Conservation (phyloP, 1,284 basidiomycete genomes). For the Naganishia sp. region DNA sequence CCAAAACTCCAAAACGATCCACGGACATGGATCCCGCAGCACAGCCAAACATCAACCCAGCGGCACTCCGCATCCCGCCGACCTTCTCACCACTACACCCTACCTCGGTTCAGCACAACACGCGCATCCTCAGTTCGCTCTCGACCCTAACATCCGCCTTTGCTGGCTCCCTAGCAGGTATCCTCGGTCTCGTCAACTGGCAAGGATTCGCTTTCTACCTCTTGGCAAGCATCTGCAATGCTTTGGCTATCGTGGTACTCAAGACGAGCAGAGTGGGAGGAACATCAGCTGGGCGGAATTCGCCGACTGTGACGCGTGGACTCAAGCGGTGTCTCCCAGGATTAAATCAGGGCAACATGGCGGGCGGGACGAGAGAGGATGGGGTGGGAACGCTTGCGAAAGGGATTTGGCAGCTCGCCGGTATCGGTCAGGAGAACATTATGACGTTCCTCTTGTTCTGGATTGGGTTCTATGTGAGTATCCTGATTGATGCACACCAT, state of each 20-base stretch:
- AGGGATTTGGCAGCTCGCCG: constrained; percentile 61
- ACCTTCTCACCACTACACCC: constrained; percentile 57
- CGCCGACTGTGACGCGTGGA: neutral
- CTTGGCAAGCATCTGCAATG: constrained; percentile 64
- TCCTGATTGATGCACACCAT: neutral
- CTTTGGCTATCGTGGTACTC: constrained; percentile 62
- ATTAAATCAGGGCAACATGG: constrained; percentile 17
- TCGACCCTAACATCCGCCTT: constrained; percentile 76
- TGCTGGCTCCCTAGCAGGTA: constrained; percentile 74
- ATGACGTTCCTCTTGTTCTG: constrained; percentile 35
- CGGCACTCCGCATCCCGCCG: constrained; percentile 23
- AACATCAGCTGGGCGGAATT: neutral
- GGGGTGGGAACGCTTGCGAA: constrained; percentile 72
- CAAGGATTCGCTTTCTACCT: constrained; percentile 73
- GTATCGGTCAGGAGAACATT: constrained; percentile 30
- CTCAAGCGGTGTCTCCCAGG: constrained; percentile 23
- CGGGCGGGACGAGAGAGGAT: constrained; percentile 1
- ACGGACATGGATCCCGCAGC: constrained; percentile 25
- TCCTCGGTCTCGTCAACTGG: constrained; percentile 76
- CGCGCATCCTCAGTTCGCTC: constrained; percentile 61
- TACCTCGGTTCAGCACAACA: constrained; percentile 69
- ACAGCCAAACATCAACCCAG: constrained; percentile 5
- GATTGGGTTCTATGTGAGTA: constrained; percentile 36
- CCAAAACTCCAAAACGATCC: neutral
- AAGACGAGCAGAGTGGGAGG: constrained; percentile 52